phyloP scores from a whole-genome alignment of 805 yeast genomes.

The Candida sithepensis region DNA sequence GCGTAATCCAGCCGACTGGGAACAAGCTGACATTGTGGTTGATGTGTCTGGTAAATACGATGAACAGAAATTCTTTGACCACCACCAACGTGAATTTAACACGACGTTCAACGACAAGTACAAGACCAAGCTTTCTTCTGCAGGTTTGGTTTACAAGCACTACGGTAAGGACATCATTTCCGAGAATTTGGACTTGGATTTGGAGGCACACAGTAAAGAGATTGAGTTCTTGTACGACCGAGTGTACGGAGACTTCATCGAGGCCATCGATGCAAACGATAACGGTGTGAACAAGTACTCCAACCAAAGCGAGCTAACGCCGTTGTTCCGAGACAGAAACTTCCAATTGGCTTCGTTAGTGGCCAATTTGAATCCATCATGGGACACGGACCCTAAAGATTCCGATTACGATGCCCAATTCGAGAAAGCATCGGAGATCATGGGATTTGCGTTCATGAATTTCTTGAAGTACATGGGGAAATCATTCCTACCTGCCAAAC shows the following conservation, averaged over 20 bases:
- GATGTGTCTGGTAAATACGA: constrained; percentile 95
- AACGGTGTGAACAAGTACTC: constrained; percentile 81
- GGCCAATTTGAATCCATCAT: constrained; percentile 76
- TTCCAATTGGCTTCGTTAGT: constrained; percentile 78
- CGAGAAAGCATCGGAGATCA: constrained; percentile 65
- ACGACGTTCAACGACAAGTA: constrained; percentile 65
- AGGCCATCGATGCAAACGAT: constrained; percentile 93
- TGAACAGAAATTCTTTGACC: constrained; percentile 83
- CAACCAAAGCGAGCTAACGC: constrained; percentile 44
- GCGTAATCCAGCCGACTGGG: constrained; percentile 80
- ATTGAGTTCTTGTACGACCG: constrained; percentile 66
- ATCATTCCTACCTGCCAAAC: constrained; percentile 89
- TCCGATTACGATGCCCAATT: constrained; percentile 66
- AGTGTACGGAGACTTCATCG: constrained; percentile 83
- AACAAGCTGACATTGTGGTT: constrained; percentile 83
- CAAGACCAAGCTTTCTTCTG: constrained; percentile 82
- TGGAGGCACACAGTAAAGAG: constrained; percentile 33
- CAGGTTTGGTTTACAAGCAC: constrained; percentile 89
- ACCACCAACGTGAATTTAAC: constrained; percentile 89
- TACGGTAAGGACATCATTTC: constrained; percentile 69
- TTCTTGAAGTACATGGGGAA: constrained; percentile 69
- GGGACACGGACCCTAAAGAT: constrained; percentile 70
- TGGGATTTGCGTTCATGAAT: constrained; percentile 77
- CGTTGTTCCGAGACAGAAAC: constrained; percentile 67
- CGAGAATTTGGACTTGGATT: constrained; percentile 42